phyloP scores from a whole-genome alignment of 1,284 basidiomycete genomes.

The Apiotrichum gracile region DNA sequence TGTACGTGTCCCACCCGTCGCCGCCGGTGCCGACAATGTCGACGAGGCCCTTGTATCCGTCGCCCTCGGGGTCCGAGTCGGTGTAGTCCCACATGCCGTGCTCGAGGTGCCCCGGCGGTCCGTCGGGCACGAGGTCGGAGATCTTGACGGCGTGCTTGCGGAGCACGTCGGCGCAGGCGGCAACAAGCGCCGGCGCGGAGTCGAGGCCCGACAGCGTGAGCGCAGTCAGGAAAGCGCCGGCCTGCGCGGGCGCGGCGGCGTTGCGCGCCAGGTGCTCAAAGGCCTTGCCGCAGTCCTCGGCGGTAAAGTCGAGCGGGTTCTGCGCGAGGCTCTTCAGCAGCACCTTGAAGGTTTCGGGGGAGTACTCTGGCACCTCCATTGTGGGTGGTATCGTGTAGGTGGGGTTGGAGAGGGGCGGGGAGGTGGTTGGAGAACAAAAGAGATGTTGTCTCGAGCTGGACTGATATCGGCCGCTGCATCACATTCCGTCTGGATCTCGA shows the following conservation, averaged over 20 bases:
- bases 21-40: slow-evolving; percentile 79
- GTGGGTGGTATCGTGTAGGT: neutral
- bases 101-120: slow-evolving; percentile 4
- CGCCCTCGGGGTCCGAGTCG: slow-evolving; percentile 41
- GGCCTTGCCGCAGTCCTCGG: slow-evolving; percentile 63
- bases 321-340: slow-evolving; percentile 69
- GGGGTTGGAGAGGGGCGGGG: neutral
- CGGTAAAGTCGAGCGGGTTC: slow-evolving; percentile 65
- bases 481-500: too few relatives aligned
- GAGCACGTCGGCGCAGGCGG: slow-evolving; percentile 68
- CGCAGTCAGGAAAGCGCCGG: slow-evolving; percentile 77
- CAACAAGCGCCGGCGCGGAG: slow-evolving; percentile 64
- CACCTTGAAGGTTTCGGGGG: slow-evolving; percentile 64
- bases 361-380: slow-evolving; percentile 19
- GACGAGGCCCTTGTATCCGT: slow-evolving; percentile 44
- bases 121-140: slow-evolving; percentile 47
- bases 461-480: too few relatives aligned
- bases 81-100: slow-evolving; percentile 44
- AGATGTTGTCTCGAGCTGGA: too few relatives aligned
- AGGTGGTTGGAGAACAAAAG: neutral
- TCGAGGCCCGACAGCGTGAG: slow-evolving; percentile 71
- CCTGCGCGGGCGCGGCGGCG: slow-evolving; percentile 49
- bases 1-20: slow-evolving; percentile 95
- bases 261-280: slow-evolving; percentile 62
- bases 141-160: slow-evolving; percentile 57